Base-by-base conservation (phyloP, 1,284 basidiomycete species). In the Porogramme epimiltina region DNA sequence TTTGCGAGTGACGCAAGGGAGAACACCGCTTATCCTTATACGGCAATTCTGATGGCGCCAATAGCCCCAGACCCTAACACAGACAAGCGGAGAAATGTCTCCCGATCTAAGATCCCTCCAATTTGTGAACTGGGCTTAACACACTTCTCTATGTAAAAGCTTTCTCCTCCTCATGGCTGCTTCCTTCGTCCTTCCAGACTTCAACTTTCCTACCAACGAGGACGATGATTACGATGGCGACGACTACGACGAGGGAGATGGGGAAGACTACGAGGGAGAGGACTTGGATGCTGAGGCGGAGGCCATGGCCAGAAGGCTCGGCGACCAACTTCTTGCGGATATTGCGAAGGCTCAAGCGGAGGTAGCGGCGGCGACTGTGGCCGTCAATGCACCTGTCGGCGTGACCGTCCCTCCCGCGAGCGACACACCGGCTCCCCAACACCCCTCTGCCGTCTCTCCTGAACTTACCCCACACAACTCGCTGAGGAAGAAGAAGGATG, bases 201-300 rank as follows among this genome's bases (percentile, higher is more conserved):
- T 59, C 34, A 38, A 54, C 9, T 49, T 56, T n/a, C 44, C 50
- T 3, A 34, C 31, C 4, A 23, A 39, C 9, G 45, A 49, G 18
- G 51, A 45, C 2, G 58, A 60, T 11, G 60, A 60, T 0, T 62
- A 66, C 18, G 45, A 55, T 16, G 57, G 63, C 1, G 63, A 65
- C 20, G 73, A 72, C 4, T 69, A 68, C 39, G 74, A 73, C 4
- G 70, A 74, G n/a, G 77, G 77, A 2, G 74, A 67, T 26, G 68
- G 58, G 9, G 68, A 72, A 13, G 68, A 72, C 37, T 78, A 82
- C 2, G 79, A 80, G 4, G 82, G 78, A 0, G 81, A 81, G 23
- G 84, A 85, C 50, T 79, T 82, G n/a, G 85, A 85, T 24, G 85
- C 82, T 8, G 83, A 87, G 53, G 85, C 85, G 6, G 80, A 86